Evolutionary conservation across 2,329 filamentous ascomycete genomes (phyloP), one percentile per base, ranked within the genome.

Genomic region (Ophiostoma sp.): DNA sequence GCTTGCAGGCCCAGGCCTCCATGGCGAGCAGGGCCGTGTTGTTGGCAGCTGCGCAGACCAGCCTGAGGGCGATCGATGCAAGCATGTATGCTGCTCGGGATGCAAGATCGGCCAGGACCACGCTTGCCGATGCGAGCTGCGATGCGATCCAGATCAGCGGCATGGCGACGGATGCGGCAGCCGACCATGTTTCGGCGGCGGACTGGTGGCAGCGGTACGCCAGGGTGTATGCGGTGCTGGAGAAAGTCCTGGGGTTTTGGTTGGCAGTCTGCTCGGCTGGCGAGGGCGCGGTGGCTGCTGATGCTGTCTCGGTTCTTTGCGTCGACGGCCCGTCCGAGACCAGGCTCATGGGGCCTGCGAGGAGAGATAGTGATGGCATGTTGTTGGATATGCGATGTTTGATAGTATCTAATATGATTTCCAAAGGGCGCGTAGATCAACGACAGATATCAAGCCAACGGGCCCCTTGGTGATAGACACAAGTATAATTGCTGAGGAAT

Each of bases 331-430:
- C 10, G n/a, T 41, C 36, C 2, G 36, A 33, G 15, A 65, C 17
- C 67, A 31, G 1, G 70, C 64, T 67, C 57, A 69, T 67, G 27
- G 64, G 70, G 48, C 67, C 64, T 0, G 67, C 48, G 64, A 71
- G 57, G 6, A 71, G 64, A 23, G 70, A 69, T 11, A 71, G 17
- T 0, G 70, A 64, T 2, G 52, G 13, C 70, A 71, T 71, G 44
- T 15, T 11, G 17, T 8, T 8, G 57, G 57, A 33, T 48, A 1
- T 7, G 27, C 17, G 44, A n/a, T 48, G 6, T n/a, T n/a, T n/a
- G 44, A 17, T 20, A 7, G 4, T 48, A 48, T n/a, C 17, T 20
- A 8, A 52, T 41, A 13, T 11, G 15, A 13, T 13, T 4, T 13
- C 39, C 1, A 4, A 15, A 41, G 1, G 10, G 39, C 1, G 15